Evolutionary conservation across 2,329 filamentous ascomycete species (phyloP).

Genomic region (Nigrograna mackinnonii): DNA sequence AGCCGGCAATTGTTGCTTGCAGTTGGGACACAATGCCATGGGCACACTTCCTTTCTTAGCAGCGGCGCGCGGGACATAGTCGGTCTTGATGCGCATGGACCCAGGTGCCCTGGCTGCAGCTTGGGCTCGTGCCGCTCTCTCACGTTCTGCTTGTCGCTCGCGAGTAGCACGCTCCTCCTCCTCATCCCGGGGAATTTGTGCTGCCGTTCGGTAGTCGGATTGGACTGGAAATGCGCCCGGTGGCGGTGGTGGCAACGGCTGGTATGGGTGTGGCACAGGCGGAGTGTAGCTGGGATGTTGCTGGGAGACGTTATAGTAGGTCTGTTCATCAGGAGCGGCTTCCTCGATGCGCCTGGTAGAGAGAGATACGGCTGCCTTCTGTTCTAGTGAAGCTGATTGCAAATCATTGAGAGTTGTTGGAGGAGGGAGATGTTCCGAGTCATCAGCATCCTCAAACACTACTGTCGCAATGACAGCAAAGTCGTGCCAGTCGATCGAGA

Average conservation of each 20-base stretch:
- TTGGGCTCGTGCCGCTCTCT: constrained; percentile 74
- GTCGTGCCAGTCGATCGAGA: constrained; percentile 96
- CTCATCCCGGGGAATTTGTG: constrained; percentile 39
- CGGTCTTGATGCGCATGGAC: constrained; percentile 88
- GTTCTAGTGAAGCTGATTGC: constrained; percentile 91
- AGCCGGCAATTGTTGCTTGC: constrained; percentile 84
- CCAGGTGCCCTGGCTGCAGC: constrained; percentile 72
- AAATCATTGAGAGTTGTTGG: constrained; percentile 89
- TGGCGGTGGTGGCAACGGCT: constrained; percentile 24
- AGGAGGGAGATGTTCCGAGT: constrained; percentile 81
- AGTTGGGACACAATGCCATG: constrained; percentile 87
- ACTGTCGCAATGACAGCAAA: constrained; percentile 97
- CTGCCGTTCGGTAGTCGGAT: constrained; percentile 33
- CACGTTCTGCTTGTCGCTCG: constrained; percentile 50
- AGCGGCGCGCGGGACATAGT: constrained; percentile 86
- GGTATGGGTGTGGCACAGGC: constrained; percentile 29
- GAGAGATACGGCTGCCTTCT: constrained; percentile 89
- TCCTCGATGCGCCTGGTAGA: constrained; percentile 88
- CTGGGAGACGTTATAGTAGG: constrained; percentile 40
- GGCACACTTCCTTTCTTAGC: constrained; percentile 67
- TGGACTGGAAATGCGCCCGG: no score
- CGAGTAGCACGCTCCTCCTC: constrained; percentile 41
- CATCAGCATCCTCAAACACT: constrained; percentile 86
- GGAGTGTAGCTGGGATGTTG: constrained; percentile 30
- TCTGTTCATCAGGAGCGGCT: constrained; percentile 79